These are phyloP conservation scores for Spergularia azorica DNA, from an alignment of 179 eudicot species.

Conservation along the genomic window DNA sequence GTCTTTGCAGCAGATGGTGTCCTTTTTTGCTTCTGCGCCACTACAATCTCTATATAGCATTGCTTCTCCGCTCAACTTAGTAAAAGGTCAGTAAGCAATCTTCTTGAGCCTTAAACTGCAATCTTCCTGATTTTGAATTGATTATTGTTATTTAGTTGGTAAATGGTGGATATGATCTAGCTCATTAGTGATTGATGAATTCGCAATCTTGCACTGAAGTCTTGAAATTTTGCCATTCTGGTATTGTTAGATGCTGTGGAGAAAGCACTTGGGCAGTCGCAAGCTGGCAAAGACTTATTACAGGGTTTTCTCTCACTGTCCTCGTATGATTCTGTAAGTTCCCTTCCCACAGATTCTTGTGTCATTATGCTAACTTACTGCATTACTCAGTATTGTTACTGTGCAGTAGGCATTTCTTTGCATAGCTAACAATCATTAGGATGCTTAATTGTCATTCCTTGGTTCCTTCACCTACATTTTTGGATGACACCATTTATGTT, in stretches of 20 bases:
- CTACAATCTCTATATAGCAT: constrained; percentile 36
- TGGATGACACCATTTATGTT: background rate
- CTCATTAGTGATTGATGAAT: background rate
- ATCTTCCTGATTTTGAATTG: background rate
- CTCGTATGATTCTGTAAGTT: constrained; percentile 61
- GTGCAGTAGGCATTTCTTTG: background rate
- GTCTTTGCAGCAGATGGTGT: constrained; percentile 41
- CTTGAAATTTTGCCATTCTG: constrained; percentile 26
- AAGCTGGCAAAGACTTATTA: constrained; percentile 48
- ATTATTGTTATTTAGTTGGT: background rate
- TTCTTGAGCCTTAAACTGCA: background rate
- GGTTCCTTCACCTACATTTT: background rate
- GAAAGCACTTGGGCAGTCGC: constrained; percentile 44
- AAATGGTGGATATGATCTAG: background rate
- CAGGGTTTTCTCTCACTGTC: constrained; percentile 44
- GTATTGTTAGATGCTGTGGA: constrained; percentile 41
- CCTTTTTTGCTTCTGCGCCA: constrained; percentile 50
- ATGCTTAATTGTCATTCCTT: background rate
- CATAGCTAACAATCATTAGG: background rate
- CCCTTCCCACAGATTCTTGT: background rate
- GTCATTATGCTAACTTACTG: background rate
- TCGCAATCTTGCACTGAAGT: background rate
- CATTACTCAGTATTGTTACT: background rate
- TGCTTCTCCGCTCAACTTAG: constrained; percentile 38
- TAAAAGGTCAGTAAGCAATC: constrained; percentile 39